These are phyloP conservation scores for Guadua angustifolia DNA, from an alignment of 176 grass and related monocot genomes.

Conservation along the genomic window DNA sequence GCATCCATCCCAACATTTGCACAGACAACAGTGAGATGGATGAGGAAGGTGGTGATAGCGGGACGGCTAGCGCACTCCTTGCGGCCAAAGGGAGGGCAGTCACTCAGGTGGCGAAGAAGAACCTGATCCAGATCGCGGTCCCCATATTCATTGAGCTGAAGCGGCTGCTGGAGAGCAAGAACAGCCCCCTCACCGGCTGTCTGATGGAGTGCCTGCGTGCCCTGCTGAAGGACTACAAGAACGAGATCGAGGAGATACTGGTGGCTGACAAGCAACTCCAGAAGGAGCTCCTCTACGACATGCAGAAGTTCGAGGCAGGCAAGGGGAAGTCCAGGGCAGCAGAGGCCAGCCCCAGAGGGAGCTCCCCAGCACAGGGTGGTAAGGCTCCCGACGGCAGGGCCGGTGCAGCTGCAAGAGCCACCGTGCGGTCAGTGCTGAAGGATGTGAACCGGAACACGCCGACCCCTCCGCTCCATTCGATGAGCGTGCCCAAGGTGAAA, in stretches of 20 bases:
- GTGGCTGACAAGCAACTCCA: conserved; percentile 94
- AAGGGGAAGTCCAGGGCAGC: conserved; percentile 56
- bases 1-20: conserved; percentile 77
- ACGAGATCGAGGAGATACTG: conserved; percentile 90
- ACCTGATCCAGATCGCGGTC: conserved; percentile 86
- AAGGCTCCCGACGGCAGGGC: not conserved
- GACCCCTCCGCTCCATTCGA: conserved; percentile 59
- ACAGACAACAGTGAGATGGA: conserved; percentile 73
- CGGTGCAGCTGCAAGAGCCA: conserved; percentile 50
- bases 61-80: conserved; percentile 26
- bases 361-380: conserved; percentile 7
- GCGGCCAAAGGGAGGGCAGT: conserved; percentile 81
- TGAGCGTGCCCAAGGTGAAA: conserved; percentile 85
- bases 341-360: conserved; percentile 44
- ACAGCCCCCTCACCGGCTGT: conserved; percentile 79
- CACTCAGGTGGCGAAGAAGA: conserved; percentile 95
- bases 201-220: conserved; percentile 83
- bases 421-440: conserved; percentile 66
- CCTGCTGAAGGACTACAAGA: conserved; percentile 94
- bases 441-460: conserved; percentile 61
- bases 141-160: conserved; percentile 96
- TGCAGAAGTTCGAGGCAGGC: conserved; percentile 70
- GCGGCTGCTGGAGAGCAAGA: conserved; percentile 83
- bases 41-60: conserved; percentile 56
- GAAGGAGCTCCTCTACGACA: conserved; percentile 91